phyloP scores from a whole-genome alignment of 1,284 basidiomycete genomes.

The Schizophyllum amplum region DNA sequence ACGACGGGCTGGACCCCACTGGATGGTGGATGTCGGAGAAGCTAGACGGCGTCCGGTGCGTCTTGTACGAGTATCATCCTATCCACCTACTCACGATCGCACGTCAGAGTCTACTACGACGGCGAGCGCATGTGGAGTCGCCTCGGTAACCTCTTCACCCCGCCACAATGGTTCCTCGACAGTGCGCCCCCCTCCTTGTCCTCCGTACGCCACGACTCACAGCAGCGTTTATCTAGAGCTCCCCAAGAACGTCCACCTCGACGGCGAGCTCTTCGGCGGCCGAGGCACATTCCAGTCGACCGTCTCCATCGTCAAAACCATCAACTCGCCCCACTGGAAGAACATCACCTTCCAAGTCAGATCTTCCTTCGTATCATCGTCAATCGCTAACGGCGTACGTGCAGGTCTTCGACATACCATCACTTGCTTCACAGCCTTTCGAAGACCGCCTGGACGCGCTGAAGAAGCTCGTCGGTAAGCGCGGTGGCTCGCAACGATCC shows the following conservation, averaged over 20 bases:
- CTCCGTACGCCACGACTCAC: background rate
- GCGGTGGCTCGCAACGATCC: conserved; percentile 22
- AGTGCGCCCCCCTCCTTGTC: conserved; percentile 27
- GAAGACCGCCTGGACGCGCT: conserved; percentile 47
- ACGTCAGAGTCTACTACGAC: conserved; percentile 48
- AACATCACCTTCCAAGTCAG: conserved; percentile 52
- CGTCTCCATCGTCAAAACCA: conserved; percentile 50
- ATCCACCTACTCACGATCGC: background rate
- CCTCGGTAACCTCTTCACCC: conserved; percentile 51
- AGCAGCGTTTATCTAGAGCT: conserved; percentile 30
- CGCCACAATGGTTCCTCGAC: conserved; percentile 53
- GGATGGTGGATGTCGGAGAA: conserved; percentile 68
- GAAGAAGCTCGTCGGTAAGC: conserved; percentile 32
- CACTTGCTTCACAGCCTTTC: conserved; percentile 38
- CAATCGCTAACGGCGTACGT: background rate
- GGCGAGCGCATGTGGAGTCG: conserved; percentile 51
- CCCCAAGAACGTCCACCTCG: conserved; percentile 49
- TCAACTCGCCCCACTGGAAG: conserved; percentile 51
- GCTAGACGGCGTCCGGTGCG: conserved; percentile 50
- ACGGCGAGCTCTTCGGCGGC: conserved; percentile 60
- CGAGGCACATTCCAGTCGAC: conserved; percentile 50
- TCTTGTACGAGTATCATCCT: too few species aligned
- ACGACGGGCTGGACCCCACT: conserved; percentile 45
- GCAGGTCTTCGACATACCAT: conserved; percentile 63
- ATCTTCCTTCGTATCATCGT: conserved; percentile 5